Evolutionary conservation across 192 early-diverging fungal species (phyloP).

Genomic region (Mortierella claussenii): DNA sequence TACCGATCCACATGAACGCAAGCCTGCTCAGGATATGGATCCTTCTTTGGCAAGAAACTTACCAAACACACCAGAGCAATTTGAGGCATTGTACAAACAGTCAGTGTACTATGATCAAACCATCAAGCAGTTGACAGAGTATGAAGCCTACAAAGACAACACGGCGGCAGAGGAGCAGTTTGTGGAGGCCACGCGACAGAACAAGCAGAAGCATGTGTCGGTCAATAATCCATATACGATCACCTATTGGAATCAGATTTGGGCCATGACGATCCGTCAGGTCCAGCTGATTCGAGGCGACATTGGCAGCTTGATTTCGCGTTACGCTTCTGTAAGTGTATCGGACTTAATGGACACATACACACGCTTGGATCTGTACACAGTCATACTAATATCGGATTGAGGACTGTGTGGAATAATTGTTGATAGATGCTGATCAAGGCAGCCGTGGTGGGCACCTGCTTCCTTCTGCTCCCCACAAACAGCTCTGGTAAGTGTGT

Average conservation of each 20-base stretch:
- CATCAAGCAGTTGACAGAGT: constrained; percentile 53
- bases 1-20: constrained; percentile 71
- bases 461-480: constrained; percentile 71
- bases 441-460: constrained; percentile 78
- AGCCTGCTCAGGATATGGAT: constrained; percentile 61
- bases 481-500: constrained; percentile 58
- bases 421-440: constrained; percentile 53
- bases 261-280: constrained; percentile 68
- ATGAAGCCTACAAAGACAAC: constrained; percentile 15
- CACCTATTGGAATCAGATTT: constrained; percentile 71
- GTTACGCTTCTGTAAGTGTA: constrained; percentile 38
- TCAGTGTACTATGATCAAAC: constrained; percentile 56
- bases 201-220: constrained; percentile 63
- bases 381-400: too few species aligned
- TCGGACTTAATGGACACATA: constrained; percentile 28
- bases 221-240: constrained; percentile 71
- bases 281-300: constrained; percentile 70
- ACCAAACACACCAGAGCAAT: constrained; percentile 69
- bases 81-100: constrained; percentile 63
- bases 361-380: too few species aligned
- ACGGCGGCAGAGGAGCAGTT: constrained; percentile 59
- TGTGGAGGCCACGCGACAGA: constrained; percentile 62
- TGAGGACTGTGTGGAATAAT: too few species aligned
- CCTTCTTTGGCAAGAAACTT: constrained; percentile 58
- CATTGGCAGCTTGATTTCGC: constrained; percentile 62